These are phyloP conservation scores for Trematosphaeria pertusa DNA, from an alignment of 2,329 filamentous ascomycete species.

Conservation along the genomic window DNA sequence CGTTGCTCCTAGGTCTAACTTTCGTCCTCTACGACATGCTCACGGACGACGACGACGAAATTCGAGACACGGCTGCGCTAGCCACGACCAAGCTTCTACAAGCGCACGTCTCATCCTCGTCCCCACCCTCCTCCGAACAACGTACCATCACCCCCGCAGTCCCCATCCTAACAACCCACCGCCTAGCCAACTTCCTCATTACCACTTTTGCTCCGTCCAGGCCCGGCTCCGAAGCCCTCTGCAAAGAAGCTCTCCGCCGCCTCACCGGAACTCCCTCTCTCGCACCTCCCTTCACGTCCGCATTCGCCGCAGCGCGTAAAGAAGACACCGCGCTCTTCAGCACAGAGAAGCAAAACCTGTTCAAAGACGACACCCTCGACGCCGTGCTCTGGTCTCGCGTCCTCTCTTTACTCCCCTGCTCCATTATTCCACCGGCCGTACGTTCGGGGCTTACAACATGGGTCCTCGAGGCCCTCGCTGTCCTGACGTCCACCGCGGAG, in stretches of 20 bases:
- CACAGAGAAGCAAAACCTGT: conserved; percentile 94
- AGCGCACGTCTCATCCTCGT: conserved; percentile 1
- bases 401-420: conserved; percentile 47
- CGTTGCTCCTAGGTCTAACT: conserved; percentile 30
- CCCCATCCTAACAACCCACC: conserved; percentile 57
- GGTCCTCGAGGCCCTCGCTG: conserved; percentile 58
- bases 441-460: conserved; percentile 49
- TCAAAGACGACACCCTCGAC: conserved; percentile 81
- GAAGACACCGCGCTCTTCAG: conserved; percentile 77
- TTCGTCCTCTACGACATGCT: conserved; percentile 55
- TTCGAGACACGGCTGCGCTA: conserved; percentile 70
- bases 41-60: conserved; percentile 91
- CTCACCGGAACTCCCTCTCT: conserved; percentile 40
- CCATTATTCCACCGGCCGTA: conserved; percentile 29
- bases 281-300: conserved; percentile 12
- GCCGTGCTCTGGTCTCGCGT: conserved; percentile 70
- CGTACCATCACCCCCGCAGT: conserved; percentile 43
- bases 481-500: conserved; percentile 47
- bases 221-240: conserved; percentile 44
- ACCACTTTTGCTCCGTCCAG: conserved; percentile 42
- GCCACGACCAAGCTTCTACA: conserved; percentile 58
- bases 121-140: too few species aligned
- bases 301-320: conserved; percentile 43
- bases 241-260: conserved; percentile 46
- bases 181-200: conserved; percentile 43